Evolutionary conservation across 1,139 yeast species (phyloP).

Genomic region (Nakaseomyces kungkrabaensis): DNA sequence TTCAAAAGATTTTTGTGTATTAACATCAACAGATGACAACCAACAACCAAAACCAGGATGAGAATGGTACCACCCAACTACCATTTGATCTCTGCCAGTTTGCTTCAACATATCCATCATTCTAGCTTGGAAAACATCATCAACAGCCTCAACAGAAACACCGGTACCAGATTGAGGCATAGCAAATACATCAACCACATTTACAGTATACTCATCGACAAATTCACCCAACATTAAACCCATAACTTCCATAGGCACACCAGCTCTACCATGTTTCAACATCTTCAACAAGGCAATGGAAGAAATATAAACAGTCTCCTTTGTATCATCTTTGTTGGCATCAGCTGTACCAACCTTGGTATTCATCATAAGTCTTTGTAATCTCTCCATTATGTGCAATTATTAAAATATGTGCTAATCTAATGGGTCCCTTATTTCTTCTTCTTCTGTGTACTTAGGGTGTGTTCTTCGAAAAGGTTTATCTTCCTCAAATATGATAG

Average conservation of each 20-base stretch:
- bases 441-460: background rate
- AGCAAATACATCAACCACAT: conserved; percentile 95
- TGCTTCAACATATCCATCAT: conserved; percentile 99
- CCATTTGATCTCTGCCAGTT: conserved; percentile 97
- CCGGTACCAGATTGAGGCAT: conserved; percentile 99
- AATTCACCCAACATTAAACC: conserved; percentile 98
- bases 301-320: conserved; percentile 93
- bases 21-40: conserved; percentile 94
- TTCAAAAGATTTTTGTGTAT: conserved; percentile 95
- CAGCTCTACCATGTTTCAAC: conserved; percentile 98
- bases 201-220: conserved; percentile 94
- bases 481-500: background rate
- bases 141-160: conserved; percentile 97
- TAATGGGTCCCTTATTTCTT: background rate
- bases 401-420: background rate
- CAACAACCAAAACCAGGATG: conserved; percentile 99
- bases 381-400: conserved; percentile 47
- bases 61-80: conserved; percentile 98
- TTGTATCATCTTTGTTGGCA: conserved; percentile 75
- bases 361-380: conserved; percentile 56
- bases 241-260: conserved; percentile 99
- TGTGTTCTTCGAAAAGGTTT: background rate
- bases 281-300: conserved; percentile 89
- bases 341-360: conserved; percentile 52
- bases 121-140: conserved; percentile 94